These are phyloP conservation scores for Tephrocybe sp. DNA, from an alignment of 768 basidiomycete species.

Conservation along the genomic window DNA sequence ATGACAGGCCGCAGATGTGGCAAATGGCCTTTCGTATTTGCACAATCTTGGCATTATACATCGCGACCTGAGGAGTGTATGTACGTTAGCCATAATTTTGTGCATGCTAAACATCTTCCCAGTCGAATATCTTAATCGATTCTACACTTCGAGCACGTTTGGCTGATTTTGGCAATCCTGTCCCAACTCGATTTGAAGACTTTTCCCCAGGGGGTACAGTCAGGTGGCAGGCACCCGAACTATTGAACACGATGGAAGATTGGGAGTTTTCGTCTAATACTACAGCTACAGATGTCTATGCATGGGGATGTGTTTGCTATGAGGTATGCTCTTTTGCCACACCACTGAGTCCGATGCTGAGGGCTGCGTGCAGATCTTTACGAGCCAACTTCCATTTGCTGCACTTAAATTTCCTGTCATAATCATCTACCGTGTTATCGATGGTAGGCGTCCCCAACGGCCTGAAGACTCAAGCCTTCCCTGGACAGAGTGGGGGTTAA, in stretches of 20 bases:
- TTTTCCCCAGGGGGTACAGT: constrained; percentile 10
- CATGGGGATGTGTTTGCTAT: neutral
- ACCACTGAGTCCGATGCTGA: no score
- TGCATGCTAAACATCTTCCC: neutral
- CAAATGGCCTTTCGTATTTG: constrained; percentile 10
- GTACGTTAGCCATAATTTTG: neutral
- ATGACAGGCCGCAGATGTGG: constrained; percentile 12
- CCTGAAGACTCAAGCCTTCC: no score
- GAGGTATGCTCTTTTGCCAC: neutral
- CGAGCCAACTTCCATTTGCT: no score
- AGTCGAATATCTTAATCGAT: constrained; percentile 19
- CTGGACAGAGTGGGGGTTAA: constrained; percentile 1
- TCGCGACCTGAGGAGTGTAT: constrained; percentile 16
- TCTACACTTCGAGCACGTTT: constrained; percentile 14
- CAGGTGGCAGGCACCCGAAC: no score
- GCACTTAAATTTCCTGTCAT: neutral
- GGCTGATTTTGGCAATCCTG: constrained; percentile 11
- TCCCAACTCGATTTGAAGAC: constrained; percentile 12
- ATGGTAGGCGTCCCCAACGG: no score
- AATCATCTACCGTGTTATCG: no score
- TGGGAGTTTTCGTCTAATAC: constrained; percentile 1
- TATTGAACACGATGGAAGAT: neutral
- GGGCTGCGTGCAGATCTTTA: no score
- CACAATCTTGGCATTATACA: constrained; percentile 17
- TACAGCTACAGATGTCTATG: neutral